A percentile compares a stretch with the other conserved stretches of the same genome.
Conservation (phyloP, 352 stramenopile species). For the Blastocystis sp. region DNA sequence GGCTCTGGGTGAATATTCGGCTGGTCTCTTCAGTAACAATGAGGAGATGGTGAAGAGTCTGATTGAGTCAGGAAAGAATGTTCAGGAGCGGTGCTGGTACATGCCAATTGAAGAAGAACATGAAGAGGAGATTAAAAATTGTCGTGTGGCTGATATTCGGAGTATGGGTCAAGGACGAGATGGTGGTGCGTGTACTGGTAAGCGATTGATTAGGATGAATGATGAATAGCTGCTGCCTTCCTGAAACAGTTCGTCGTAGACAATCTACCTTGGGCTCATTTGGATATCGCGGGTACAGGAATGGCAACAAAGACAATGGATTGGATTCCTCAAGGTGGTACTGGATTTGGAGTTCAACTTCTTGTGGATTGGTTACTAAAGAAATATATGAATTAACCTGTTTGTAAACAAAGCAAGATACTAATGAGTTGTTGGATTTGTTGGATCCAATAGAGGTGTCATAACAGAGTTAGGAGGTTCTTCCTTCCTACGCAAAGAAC, state of each 20-base stretch:
- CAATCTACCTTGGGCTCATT: conserved; percentile 77
- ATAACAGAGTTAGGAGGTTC: neutral
- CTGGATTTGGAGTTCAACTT: conserved; percentile 78
- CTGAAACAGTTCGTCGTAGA: conserved; percentile 79
- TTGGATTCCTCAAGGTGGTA: conserved; percentile 74
- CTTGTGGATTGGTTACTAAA: conserved; percentile 77
- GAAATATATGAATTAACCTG: conserved; percentile 66
- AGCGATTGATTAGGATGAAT: neutral
- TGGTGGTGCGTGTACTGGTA: conserved; percentile 72
- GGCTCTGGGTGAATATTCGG: conserved; percentile 73
- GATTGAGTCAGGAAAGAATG: conserved; percentile 69
- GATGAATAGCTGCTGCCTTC: conserved; percentile 72
- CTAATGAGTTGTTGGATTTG: neutral
- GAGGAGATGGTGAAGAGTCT: conserved; percentile 74
- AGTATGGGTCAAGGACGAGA: conserved; percentile 68
- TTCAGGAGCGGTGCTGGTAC: conserved; percentile 78
- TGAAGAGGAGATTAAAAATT: conserved; percentile 73
- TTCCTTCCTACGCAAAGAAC: neutral
- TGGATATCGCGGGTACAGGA: conserved; percentile 75
- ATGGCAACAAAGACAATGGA: conserved; percentile 26
- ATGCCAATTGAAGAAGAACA: conserved; percentile 79
- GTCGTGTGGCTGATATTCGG: conserved; percentile 48
- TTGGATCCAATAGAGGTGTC: neutral
- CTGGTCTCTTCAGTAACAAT: conserved; percentile 82
- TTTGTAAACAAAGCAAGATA: conserved; percentile 26